A percentile compares a stretch with the other conserved stretches of the same genome.
These are phyloP conservation scores for Elaeis guineensis DNA, from an alignment of 176 grass and related monocot species.

Conservation along the genomic window DNA sequence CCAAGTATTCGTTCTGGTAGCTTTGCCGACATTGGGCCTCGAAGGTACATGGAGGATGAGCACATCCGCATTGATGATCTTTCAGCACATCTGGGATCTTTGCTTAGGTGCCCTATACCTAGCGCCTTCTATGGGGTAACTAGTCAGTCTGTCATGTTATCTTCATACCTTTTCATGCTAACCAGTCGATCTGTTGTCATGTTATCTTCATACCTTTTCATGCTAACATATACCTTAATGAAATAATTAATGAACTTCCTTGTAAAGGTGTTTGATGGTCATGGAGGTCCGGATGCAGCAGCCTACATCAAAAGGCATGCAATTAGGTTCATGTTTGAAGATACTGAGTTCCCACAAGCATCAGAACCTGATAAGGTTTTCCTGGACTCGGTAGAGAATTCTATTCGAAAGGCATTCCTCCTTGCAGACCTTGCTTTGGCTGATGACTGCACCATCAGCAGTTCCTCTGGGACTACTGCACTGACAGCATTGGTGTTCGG, in stretches of 20 bases:
- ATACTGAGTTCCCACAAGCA: conserved; percentile 8
- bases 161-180: too few relatives aligned
- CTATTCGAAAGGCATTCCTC: conserved; percentile 3
- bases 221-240: too few relatives aligned
- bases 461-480: conserved; percentile 12
- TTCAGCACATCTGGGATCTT: conserved; percentile 2
- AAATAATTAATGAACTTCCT: conserved; percentile 1
- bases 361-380: conserved; percentile 7
- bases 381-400: conserved; percentile 10
- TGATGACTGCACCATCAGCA: conserved; percentile 10
- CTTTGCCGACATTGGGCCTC: conserved; percentile 6
- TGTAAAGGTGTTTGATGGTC: conserved; percentile 14
- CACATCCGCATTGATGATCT: conserved; percentile 18
- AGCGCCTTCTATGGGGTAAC: conserved; percentile 16
- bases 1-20: conserved; percentile 14
- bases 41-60: conserved; percentile 13
- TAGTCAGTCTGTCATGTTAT: neutral
- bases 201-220: too few relatives aligned
- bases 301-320: conserved; percentile 17
- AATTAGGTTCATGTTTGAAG: conserved; percentile 13
- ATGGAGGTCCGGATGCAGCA: conserved; percentile 12
- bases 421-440: conserved; percentile 11
- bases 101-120: neutral
- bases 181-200: too few relatives aligned
- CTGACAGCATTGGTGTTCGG: conserved; percentile 12